Percentiles rank a stretch among this genome's conserved stretches.
Evolutionary conservation across 495 filamentous ascomycete genomes (phyloP).

Genomic region (Pyrenula aspistea): DNA sequence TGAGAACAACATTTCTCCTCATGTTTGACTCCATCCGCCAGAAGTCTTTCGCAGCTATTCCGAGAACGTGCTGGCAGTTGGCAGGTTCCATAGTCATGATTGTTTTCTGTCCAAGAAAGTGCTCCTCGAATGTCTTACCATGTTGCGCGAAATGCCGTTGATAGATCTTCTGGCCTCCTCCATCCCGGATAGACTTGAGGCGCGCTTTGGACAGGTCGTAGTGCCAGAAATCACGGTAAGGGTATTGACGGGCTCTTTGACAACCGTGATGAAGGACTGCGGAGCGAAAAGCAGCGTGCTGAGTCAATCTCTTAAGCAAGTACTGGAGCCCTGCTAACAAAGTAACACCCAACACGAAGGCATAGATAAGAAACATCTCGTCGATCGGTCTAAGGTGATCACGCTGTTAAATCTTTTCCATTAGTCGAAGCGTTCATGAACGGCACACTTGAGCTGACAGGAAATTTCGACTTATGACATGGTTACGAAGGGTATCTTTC

Average conservation of each 20-base stretch:
- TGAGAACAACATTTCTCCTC: not conserved
- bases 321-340: not conserved
- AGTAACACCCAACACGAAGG: not conserved
- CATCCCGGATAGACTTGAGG: not conserved
- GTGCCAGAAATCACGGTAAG: not conserved
- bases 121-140: not conserved
- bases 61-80: not conserved
- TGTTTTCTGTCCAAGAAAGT: not conserved
- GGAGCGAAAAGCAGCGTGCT: not conserved
- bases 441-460: too few relatives aligned
- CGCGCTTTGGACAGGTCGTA: not conserved
- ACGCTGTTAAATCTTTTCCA: too few relatives aligned
- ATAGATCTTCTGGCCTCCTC: not conserved
- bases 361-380: not conserved
- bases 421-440: too few relatives aligned
- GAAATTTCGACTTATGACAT: too few relatives aligned
- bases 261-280: not conserved
- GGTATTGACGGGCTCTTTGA: not conserved
- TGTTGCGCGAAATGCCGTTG: not conserved
- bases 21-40: not conserved
- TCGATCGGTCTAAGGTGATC: too few relatives aligned
- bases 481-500: too few relatives aligned
- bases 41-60: not conserved
- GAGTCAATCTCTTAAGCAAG: not conserved
- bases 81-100: not conserved